phyloP scores from a whole-genome alignment of 108 stramenopile genomes.

The Nitzschia sp. region DNA sequence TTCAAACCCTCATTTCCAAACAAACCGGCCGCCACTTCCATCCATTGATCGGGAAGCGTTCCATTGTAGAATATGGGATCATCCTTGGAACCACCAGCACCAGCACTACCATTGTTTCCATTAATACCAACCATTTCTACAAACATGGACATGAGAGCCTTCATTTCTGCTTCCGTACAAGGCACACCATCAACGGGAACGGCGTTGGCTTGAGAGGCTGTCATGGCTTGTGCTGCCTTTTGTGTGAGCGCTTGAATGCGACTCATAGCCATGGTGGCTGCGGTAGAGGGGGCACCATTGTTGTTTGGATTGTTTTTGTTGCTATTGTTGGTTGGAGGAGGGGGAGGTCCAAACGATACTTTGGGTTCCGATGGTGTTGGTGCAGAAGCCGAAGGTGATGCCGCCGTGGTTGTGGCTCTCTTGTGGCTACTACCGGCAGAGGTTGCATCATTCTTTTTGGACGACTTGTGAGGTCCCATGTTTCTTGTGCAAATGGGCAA shows the following conservation, averaged over 20 bases:
- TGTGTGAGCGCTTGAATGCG: slow-evolving; percentile 30
- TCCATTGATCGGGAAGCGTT: slow-evolving; percentile 2
- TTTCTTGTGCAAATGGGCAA: too few species aligned
- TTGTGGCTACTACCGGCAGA: neutral
- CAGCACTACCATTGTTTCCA: slow-evolving; percentile 19
- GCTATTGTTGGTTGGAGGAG: slow-evolving; percentile 26
- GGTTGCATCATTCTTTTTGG: neutral
- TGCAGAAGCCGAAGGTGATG: neutral
- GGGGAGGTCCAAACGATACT: slow-evolving; percentile 34
- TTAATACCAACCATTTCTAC: slow-evolving; percentile 62
- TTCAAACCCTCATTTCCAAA: too few species aligned
- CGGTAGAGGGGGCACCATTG: neutral
- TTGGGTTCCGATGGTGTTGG: slow-evolving; percentile 16
- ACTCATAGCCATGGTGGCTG: slow-evolving; percentile 5
- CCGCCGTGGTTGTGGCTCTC: neutral
- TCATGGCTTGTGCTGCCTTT: slow-evolving; percentile 18
- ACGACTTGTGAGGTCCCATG: too few species aligned
- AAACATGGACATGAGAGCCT: slow-evolving; percentile 65
- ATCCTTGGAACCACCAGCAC: neutral
- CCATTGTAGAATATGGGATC: slow-evolving; percentile 15
- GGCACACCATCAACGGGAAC: slow-evolving; percentile 24
- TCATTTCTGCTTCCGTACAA: slow-evolving; percentile 64
- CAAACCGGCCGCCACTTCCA: neutral
- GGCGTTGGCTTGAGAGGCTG: neutral
- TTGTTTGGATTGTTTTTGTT: slow-evolving; percentile 3